A percentile compares a stretch with the other conserved stretches of the same genome.
These are phyloP conservation scores for Inonotus obliquus DNA, from an alignment of 1,284 basidiomycete species.

Conservation along the genomic window DNA sequence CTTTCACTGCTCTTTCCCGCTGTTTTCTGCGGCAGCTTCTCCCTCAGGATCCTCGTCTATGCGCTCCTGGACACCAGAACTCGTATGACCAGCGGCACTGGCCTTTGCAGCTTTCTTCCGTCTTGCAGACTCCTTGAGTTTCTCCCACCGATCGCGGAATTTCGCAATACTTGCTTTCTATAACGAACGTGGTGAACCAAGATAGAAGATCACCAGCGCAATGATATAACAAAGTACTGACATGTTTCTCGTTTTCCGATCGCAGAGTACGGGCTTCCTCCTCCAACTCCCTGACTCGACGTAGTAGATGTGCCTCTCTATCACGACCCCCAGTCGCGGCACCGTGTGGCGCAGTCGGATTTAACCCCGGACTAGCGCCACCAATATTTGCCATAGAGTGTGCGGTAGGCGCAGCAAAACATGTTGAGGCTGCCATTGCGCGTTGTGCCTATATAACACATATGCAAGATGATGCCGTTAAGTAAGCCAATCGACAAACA, in stretches of 20 bases:
- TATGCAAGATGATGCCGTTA: constrained; percentile 11
- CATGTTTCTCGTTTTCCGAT: constrained; percentile 78
- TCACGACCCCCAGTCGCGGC: constrained; percentile 34
- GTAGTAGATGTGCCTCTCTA: constrained; percentile 62
- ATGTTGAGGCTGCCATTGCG: constrained; percentile 63
- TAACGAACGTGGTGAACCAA: constrained; percentile 19
- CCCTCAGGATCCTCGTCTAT: constrained; percentile 77
- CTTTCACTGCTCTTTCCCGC: neutral
- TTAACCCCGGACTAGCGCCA: constrained; percentile 26
- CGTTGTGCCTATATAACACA: constrained; percentile 56
- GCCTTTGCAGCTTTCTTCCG: constrained; percentile 84
- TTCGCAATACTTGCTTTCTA: constrained; percentile 80
- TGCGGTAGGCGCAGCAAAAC: constrained; percentile 40
- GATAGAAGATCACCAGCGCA: constrained; percentile 12
- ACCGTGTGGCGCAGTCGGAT: constrained; percentile 46
- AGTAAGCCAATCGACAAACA: constrained; percentile 1
- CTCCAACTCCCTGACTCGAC: constrained; percentile 71
- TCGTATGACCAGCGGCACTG: constrained; percentile 52
- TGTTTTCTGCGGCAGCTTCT: constrained; percentile 39
- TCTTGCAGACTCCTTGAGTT: constrained; percentile 80
- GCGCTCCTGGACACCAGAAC: constrained; percentile 45
- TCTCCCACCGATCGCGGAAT: constrained; percentile 85
- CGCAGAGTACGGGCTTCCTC: constrained; percentile 63
- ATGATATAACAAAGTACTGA: constrained; percentile 13
- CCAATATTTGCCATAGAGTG: constrained; percentile 42